Base-by-base conservation (phyloP, 2,329 filamentous ascomycete genomes). In the Fusarium sp. region DNA sequence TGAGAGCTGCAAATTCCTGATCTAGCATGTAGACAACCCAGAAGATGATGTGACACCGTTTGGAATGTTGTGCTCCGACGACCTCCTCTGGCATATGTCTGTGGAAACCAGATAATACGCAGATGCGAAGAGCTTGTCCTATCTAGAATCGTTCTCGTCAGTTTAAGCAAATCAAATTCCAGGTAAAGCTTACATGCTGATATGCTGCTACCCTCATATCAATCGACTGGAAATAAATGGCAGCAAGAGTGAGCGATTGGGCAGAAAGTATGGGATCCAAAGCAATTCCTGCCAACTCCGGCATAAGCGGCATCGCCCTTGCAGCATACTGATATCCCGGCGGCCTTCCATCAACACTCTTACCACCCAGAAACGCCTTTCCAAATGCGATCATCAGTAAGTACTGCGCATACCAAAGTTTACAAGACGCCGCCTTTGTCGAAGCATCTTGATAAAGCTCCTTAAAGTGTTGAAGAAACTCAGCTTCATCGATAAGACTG, bases 131-230 rank as follows among this genome's bases (percentile, higher is more conserved):
- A 0, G 78, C 78, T 10, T 79, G 78, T 27, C 78, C 77, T 15
- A 79, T 77, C 76, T 25, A 8, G 6, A 25, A 25, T 2, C 24
- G 8, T 25, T 7, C 6, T 25, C 24, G 6, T 25, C 24, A 25
- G 24, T 24, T 4, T 24, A 24, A 5, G 22, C 3, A 24, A 24
- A 24, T 24, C 3, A 24, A 24, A 5, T 24, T 24, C 3, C 5
- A 24, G 5, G 22, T 24, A 24, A 5, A 24, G 5, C 22, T 63
- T n/a, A 81, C 80, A 55, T 82, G 79, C 14, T 82, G 79, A 27
- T 80, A 81, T 0, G 81, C 81, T 2, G 78, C 78, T 0, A 80
- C 72, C 52, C 81, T 74, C 78, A 82, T 81, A 18, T 82, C 81
- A 3, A 82, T 75, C 1, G 81, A 82, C 32, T 82, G 81, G 5